These are phyloP conservation scores for Boletus sensibilis DNA, from an alignment of 768 basidiomycete genomes.

Conservation along the genomic window DNA sequence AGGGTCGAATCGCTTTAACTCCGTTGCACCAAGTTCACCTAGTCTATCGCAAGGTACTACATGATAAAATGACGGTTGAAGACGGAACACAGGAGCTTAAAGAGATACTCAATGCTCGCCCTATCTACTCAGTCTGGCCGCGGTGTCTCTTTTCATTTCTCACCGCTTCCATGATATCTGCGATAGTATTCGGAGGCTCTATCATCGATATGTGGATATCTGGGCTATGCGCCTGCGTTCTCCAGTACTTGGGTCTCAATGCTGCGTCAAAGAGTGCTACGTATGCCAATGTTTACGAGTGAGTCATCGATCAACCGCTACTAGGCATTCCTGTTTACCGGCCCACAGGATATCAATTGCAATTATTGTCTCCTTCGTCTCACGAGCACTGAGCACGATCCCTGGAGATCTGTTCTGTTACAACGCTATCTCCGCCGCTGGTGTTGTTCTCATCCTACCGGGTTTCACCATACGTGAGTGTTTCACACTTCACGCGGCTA, in stretches of 20 bases:
- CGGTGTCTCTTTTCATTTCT: conserved; percentile 76
- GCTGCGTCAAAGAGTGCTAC: conserved; percentile 83
- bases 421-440: conserved; percentile 84
- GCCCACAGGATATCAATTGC: conserved; percentile 71
- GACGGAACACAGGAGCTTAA: conserved; percentile 71
- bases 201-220: conserved; percentile 83
- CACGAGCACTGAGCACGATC: conserved; percentile 75
- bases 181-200: conserved; percentile 78
- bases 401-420: conserved; percentile 81
- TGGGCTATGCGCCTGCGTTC: conserved; percentile 60
- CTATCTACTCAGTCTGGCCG: conserved; percentile 64
- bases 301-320: conserved; percentile 32
- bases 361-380: conserved; percentile 80
- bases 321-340: background rate
- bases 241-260: conserved; percentile 80
- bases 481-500: conserved; percentile 3
- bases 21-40: conserved; percentile 78
- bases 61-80: conserved; percentile 73
- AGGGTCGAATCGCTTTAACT: conserved; percentile 77
- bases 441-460: conserved; percentile 87
- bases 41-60: conserved; percentile 83
- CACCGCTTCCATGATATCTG: conserved; percentile 79
- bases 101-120: conserved; percentile 57
- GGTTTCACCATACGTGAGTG: conserved; percentile 78
- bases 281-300: conserved; percentile 97